Evolutionary conservation across 306 rosid species (phyloP).

Genomic region (Biancaea sappan): DNA sequence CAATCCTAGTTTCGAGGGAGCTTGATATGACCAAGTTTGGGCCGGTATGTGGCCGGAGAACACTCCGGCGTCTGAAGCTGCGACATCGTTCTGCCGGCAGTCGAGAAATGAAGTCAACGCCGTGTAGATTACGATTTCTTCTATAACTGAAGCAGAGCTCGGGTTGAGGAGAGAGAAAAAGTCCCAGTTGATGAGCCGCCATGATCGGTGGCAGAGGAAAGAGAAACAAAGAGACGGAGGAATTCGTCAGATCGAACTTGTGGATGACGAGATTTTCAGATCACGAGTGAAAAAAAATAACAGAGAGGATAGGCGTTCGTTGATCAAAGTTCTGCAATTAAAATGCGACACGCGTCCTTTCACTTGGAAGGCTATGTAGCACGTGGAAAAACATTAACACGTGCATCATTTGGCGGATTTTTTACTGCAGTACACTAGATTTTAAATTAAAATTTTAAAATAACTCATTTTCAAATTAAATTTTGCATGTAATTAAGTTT

Average conservation of each 20-base stretch:
- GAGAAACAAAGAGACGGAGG: constrained; percentile 12
- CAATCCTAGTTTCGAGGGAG: constrained; percentile 44
- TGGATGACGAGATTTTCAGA: constrained; percentile 29
- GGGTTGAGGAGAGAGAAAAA: constrained; percentile 46
- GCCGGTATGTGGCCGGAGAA: constrained; percentile 21
- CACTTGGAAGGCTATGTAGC: not conserved
- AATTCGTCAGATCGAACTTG: not conserved
- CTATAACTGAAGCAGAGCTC: constrained; percentile 40
- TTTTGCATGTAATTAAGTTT: too few relatives aligned
- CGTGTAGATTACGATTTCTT: constrained; percentile 28
- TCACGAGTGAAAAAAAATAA: not conserved
- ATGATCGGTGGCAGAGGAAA: constrained; percentile 21
- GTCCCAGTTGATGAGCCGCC: constrained; percentile 49
- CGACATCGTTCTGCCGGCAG: constrained; percentile 38
- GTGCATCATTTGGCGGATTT: not conserved
- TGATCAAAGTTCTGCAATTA: constrained; percentile 3
- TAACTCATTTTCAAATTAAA: too few relatives aligned
- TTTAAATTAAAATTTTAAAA: too few relatives aligned
- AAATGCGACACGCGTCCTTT: constrained; percentile 20
- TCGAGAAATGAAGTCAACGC: constrained; percentile 44
- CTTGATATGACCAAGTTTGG: constrained; percentile 46
- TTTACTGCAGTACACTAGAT: too few relatives aligned
- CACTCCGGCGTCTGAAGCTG: constrained; percentile 18
- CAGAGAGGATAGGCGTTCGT: constrained; percentile 24
- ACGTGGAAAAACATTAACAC: not conserved